Evolutionary conservation across 495 filamentous ascomycete genomes (phyloP), one percentile per base, ranked within the genome.

Genomic region (Penicillium cataractarum): DNA sequence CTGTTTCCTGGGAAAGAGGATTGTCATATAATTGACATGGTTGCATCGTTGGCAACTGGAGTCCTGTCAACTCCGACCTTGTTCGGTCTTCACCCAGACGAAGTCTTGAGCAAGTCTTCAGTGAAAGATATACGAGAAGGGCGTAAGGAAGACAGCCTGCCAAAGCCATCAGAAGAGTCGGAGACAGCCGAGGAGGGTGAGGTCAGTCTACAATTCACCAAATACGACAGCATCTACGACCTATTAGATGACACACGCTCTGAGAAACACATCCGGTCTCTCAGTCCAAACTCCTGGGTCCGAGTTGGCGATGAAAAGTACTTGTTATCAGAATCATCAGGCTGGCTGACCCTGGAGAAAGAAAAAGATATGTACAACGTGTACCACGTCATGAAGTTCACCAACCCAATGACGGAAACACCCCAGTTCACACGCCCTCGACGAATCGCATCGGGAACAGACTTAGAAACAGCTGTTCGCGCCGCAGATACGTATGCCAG

Each of bases 21-120:
- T 67, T 99, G 95, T 65, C 95, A 97, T 72, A 81, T 99, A 50
- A 95, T 99, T 64, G 95, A 99, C 72, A 93, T 99, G 91, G 95
- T 98, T 1, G 87, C 92, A 0, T 89, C 86, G 13, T 78, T 98
- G 15, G 82, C 85, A 57, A 88, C 87, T 0, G 95, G 96, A 0
- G 89, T 99, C 55, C 80, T 96, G 1, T 93, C 92, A 13, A 92
- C 90, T 0, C 96, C 95, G 1, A 97, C 95, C 0, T 79, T 99
- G 9, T 97, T 99, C 65, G 95, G 95, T 1, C 83, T 99, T 4
- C 92, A 98, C 73, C 94, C 95, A 0, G 80, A 83, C n/a, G 88
- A 93, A 68, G 55, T 97, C 4, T 76, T 98, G 0, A 75, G 88
- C n/a, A 79, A 86, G 9, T 80, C 82, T 0, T 84, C 80, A 31